A percentile compares a stretch with the other conserved stretches of the same genome.
Evolutionary conservation across 805 yeast species (phyloP).

Genomic region (Wickerhamiella domercqiae): DNA sequence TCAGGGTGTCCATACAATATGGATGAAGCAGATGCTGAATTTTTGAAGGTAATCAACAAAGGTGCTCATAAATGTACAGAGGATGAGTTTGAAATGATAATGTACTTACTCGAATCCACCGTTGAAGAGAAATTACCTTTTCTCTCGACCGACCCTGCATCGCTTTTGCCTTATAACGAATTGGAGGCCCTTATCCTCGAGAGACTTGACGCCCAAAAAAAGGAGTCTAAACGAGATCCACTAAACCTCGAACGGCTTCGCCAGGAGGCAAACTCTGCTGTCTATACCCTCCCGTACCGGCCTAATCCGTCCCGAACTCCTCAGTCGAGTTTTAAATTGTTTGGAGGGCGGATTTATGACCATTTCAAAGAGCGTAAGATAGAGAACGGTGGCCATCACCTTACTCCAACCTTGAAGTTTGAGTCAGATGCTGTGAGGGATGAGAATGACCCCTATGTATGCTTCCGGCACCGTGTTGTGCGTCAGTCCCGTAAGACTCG

Average conservation of each 20-base stretch:
- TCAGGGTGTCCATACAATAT: conserved; percentile 71
- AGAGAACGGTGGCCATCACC: conserved; percentile 48
- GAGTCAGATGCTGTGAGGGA: conserved; percentile 83
- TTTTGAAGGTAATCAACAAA: conserved; percentile 31
- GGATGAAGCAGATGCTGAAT: conserved; percentile 78
- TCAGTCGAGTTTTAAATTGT: conserved; percentile 24
- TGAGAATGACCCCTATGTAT: conserved; percentile 67
- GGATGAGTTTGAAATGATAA: conserved; percentile 70
- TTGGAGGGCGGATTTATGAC: conserved; percentile 54
- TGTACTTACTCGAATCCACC: conserved; percentile 56
- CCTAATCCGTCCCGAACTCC: conserved; percentile 15
- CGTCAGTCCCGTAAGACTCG: conserved; percentile 93
- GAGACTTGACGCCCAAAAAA: conserved; percentile 27
- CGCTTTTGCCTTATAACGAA: conserved; percentile 56
- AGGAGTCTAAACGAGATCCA: conserved; percentile 36
- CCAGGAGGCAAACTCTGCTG: conserved; percentile 13
- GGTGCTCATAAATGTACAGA: conserved; percentile 37
- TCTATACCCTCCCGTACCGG: conserved; percentile 14
- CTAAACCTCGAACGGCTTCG: conserved; percentile 21
- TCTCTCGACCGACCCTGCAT: conserved; percentile 67
- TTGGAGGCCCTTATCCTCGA: conserved; percentile 33
- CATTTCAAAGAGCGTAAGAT: conserved; percentile 74
- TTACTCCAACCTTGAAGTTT: conserved; percentile 63
- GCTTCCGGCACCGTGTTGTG: conserved; percentile 89
- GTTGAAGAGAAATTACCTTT: conserved; percentile 79